A percentile compares a stretch with the other conserved stretches of the same genome.
Conservation (phyloP, 345 rosid species). For the Bruguiera sexangula region DNA sequence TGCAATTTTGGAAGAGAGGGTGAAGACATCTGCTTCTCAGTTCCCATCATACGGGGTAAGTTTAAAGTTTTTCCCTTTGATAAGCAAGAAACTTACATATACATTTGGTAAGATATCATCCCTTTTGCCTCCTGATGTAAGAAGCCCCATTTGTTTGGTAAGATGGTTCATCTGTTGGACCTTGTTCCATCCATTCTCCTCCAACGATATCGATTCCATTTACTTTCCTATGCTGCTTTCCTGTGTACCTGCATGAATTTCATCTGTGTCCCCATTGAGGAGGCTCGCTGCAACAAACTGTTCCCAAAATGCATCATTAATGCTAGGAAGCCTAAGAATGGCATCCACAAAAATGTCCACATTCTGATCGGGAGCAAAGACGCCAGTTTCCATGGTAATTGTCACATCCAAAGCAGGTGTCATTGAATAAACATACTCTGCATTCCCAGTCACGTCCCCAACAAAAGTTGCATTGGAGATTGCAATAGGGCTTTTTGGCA, state of each 20-base stretch:
- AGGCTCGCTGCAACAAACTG: constrained; percentile 23
- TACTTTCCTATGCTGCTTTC: constrained; percentile 7
- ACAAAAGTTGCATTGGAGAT: constrained; percentile 5
- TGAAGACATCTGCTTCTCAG: constrained; percentile 1
- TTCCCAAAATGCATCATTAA: constrained; percentile 36
- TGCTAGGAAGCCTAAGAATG: constrained; percentile 40
- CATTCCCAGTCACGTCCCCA: background rate
- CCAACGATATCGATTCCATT: constrained; percentile 20
- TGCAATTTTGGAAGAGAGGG: background rate
- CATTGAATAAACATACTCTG: background rate
- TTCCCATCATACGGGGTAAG: background rate
- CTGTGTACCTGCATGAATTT: constrained; percentile 9
- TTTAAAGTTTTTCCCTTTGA: constrained; percentile 23
- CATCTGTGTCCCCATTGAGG: constrained; percentile 16
- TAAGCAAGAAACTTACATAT: background rate
- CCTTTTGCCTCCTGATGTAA: constrained; percentile 15
- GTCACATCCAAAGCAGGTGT: constrained; percentile 6
- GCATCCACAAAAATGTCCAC: constrained; percentile 18
- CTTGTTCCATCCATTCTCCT: constrained; percentile 18
- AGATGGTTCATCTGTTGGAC: constrained; percentile 23
- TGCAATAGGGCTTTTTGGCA: constrained; percentile 13
- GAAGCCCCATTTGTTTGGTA: constrained; percentile 24
- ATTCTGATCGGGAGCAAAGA: constrained; percentile 5
- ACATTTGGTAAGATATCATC: constrained; percentile 26
- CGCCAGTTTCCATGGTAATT: constrained; percentile 14